A percentile compares a stretch with the other conserved stretches of the same genome.
Evolutionary conservation across 305 asterid species (phyloP).

Genomic region (Fraxinus baroniana): DNA sequence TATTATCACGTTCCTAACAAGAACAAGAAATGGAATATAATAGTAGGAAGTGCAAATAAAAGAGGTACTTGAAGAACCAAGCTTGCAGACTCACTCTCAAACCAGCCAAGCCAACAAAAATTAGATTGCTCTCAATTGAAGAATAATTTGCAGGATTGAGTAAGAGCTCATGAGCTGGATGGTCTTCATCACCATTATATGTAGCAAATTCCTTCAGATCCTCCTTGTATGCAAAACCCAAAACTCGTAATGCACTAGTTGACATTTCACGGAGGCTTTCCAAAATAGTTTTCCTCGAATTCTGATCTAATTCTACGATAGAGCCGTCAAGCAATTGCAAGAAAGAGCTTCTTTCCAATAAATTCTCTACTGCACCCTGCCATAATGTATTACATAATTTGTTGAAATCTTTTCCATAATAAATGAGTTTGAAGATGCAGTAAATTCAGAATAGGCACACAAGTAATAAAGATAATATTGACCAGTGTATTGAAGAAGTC

Average conservation of each 20-base stretch:
- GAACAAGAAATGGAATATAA: neutral
- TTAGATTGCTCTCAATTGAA: slow-evolving; percentile 73
- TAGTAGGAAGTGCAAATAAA: neutral
- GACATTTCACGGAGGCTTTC: slow-evolving; percentile 74
- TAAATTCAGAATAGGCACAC: neutral
- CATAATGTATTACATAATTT: neutral
- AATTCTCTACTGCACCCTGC: slow-evolving; percentile 90
- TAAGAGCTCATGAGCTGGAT: slow-evolving; percentile 84
- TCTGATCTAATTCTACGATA: slow-evolving; percentile 52
- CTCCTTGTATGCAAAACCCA: slow-evolving; percentile 84
- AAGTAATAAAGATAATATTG: neutral
- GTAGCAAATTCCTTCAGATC: slow-evolving; percentile 67
- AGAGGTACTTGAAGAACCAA: neutral
- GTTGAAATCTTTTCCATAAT: neutral
- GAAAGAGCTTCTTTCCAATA: slow-evolving; percentile 76
- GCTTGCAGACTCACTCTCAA: slow-evolving; percentile 67
- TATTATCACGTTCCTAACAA: neutral
- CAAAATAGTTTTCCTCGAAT: slow-evolving; percentile 43
- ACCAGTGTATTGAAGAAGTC: neutral
- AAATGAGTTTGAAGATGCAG: neutral
- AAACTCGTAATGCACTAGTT: slow-evolving; percentile 69
- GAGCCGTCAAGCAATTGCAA: slow-evolving; percentile 82
- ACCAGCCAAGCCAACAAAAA: slow-evolving; percentile 88
- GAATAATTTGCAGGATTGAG: slow-evolving; percentile 81
- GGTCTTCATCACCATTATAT: slow-evolving; percentile 92